phyloP scores from a whole-genome alignment of 306 rosid genomes.

The barrel medic (Medicago truncatula) region MtrunA17r5.0-ANR NC_053047.1:35399501-35400000 shows the following conservation, averaged over 20 bases:
- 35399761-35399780: slow-evolving; percentile 40
- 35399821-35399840: slow-evolving; percentile 52
- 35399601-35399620: no score
- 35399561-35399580: no score
- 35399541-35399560: neutral
- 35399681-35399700: slow-evolving; percentile 23
- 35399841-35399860: slow-evolving; percentile 44
- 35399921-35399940: slow-evolving; percentile 52
- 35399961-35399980: slow-evolving; percentile 80
- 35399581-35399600: no score
- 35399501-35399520: neutral
- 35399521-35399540: no score
- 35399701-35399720: neutral
- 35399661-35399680: neutral
- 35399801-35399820: slow-evolving; percentile 65
- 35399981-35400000: slow-evolving; percentile 57
- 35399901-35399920: slow-evolving; percentile 66
- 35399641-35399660: no score
- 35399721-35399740: neutral
- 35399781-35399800: slow-evolving; percentile 57
- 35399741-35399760: slow-evolving; percentile 2
- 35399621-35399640: no score
- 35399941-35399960: slow-evolving; percentile 52
- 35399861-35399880: slow-evolving; percentile 48
- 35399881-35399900: slow-evolving; percentile 56